Evolutionary conservation across 345 rosid genomes (phyloP), one percentile per base, ranked within the genome.

Genomic region (Microthlaspi erraticum): DNA sequence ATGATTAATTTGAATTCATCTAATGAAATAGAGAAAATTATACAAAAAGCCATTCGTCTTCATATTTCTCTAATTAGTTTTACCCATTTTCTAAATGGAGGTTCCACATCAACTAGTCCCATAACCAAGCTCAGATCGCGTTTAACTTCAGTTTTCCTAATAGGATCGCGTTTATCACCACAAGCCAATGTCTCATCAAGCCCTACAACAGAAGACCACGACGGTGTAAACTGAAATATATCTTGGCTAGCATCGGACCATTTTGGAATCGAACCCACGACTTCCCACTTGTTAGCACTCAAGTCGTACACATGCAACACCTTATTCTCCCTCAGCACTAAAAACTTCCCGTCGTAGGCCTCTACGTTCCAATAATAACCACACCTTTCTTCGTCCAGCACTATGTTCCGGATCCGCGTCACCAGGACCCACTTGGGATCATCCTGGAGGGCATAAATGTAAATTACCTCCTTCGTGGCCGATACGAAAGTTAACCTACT

Each of bases 271-370:
- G 14, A 36, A 65, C 48, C 36, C 49, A n/a, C 23, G 60, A 11
- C 7, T 10, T 14, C 26, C 60, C 48, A 51, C 26, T 51, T 23
- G 38, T 65, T 51, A 37, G 60, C 38, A 9, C 18, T 36, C 20
- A 33, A 17, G 46, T 57, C 37, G 60, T 70, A 70, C 41, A 29
- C 50, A 48, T 70, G 67, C 16, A 68, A 20, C 23, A 43, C 10
- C 38, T 3, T 10, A 12, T 20, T 29, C 12, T 10, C 66, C 4
- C 8, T 7, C 66, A 70, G 5, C 59, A 58, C 41, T 46, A 70
- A 50, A 26, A 17, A 60, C 42, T 48, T 57, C 8, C 43, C 54
- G 36, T 71, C 41, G 20, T 60, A 71, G 31, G 41, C 60, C 23
- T 3, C 29, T 0, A 41, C 6, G 23, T 6, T 12, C 75, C 74